Evolutionary conservation across 768 basidiomycete genomes (phyloP).

Genomic region (Serendipita sp.): DNA sequence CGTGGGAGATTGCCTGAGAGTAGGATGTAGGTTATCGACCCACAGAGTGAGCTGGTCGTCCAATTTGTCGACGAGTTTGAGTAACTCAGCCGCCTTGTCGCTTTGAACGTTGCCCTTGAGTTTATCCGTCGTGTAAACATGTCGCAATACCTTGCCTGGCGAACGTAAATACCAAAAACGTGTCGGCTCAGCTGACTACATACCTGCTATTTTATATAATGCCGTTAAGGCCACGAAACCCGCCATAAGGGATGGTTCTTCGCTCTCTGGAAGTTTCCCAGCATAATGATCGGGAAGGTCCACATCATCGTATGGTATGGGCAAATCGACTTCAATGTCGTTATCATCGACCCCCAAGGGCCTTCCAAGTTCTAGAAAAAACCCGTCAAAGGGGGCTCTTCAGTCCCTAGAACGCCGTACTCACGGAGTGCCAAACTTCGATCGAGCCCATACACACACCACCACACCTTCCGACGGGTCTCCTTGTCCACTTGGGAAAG

Average conservation of each 20-base stretch:
- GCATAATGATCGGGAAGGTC: slow-evolving; percentile 52
- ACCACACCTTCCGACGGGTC: slow-evolving; percentile 82
- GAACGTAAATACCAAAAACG: background rate
- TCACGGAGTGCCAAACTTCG: slow-evolving; percentile 66
- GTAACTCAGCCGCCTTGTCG: slow-evolving; percentile 59
- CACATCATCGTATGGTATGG: slow-evolving; percentile 72
- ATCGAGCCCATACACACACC: slow-evolving; percentile 80
- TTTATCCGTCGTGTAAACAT: slow-evolving; percentile 67
- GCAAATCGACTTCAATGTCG: slow-evolving; percentile 80
- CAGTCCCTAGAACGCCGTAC: background rate
- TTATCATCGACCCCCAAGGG: slow-evolving; percentile 79
- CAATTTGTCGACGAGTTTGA: slow-evolving; percentile 57
- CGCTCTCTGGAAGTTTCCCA: slow-evolving; percentile 39
- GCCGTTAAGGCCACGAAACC: slow-evolving; percentile 60
- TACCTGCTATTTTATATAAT: slow-evolving; percentile 73
- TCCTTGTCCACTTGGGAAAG: slow-evolving; percentile 70
- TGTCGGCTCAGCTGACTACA: slow-evolving; percentile 13
- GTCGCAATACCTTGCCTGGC: slow-evolving; percentile 37
- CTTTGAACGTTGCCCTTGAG: slow-evolving; percentile 58
- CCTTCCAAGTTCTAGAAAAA: slow-evolving; percentile 47
- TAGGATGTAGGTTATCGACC: slow-evolving; percentile 60
- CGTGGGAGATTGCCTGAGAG: slow-evolving; percentile 56
- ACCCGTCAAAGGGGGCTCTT: background rate
- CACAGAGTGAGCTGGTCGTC: slow-evolving; percentile 65
- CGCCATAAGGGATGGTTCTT: slow-evolving; percentile 50